Base-by-base conservation (phyloP, 129 eudicot genomes). In the Centrapalus pauciflorus region DNA sequence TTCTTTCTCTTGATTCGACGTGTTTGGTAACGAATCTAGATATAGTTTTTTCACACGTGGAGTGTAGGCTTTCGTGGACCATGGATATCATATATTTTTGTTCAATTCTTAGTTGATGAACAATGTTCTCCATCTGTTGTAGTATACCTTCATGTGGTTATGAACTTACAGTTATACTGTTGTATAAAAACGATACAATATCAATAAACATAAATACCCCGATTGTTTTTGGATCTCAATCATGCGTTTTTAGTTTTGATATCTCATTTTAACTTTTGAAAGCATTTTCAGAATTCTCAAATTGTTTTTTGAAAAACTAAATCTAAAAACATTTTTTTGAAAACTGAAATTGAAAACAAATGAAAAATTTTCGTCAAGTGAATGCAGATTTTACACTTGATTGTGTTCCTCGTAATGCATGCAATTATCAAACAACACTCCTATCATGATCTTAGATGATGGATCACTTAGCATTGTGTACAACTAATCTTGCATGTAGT, bases 131-230 rank as follows among this genome's bases (percentile, higher is more conserved):
- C 50, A 72, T 17, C 62, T 72, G 70, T 52, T 73, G 71, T 64
- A 73, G 71, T 64, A 73, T 54, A 64, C 67, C 49, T 2, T 57
- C 29, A 70, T n/a, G 24, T 52, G 71, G 64, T 73, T 73, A 63
- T 29, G 65, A 54, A 20, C 43, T 73, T 38, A 73, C 23, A 72
- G 61, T 61, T 50, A 71, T 61, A 49, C 54, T 61, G 62, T 72
- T 72, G 70, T 72, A 72, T 72, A 62, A 67, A 33, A 16, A 21
- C 45, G 37, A 5, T 71, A 71, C 56, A 62, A 72, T 72, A 50
- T 72, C 61, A 16, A 61, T 72, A 46, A 61, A 34, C 69, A 72
- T 61, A 33, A 48, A 23, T 72, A 72, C 70, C 61, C 61, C 5
- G 34, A 71, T 45, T 59, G 60, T 71, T 59, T 67, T 52, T 2